Percentiles rank a stretch among this genome's conserved stretches.
phyloP scores from a whole-genome alignment of 768 basidiomycete genomes.

The Collybia sordida region DNA sequence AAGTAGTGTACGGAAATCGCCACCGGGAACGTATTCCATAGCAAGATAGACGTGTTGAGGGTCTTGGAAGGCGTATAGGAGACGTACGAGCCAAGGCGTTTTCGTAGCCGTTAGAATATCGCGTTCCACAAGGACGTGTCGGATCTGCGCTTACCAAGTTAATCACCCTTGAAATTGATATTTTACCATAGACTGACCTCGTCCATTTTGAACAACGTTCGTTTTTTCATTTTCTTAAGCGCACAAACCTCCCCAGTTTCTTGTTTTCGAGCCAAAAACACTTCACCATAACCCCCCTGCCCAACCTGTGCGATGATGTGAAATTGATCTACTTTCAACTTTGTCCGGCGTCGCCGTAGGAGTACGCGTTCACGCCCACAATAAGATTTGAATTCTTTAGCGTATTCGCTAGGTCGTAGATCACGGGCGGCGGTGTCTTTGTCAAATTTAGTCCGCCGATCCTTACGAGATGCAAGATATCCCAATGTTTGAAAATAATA shows the following conservation, averaged over 20 bases:
- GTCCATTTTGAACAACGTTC: conserved; percentile 96
- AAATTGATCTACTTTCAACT: conserved; percentile 91
- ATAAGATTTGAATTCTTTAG: conserved; percentile 89
- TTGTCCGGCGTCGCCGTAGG: conserved; percentile 89
- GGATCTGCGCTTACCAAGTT: conserved; percentile 54
- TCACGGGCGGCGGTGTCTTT: conserved; percentile 73
- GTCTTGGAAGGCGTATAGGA: conserved; percentile 98
- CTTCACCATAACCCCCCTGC: conserved; percentile 98
- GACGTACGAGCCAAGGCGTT: conserved; percentile 93
- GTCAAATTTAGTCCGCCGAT: conserved; percentile 82
- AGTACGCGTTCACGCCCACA: conserved; percentile 91
- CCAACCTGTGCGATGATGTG: conserved; percentile 99
- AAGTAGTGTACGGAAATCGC: conserved; percentile 95
- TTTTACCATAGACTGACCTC: conserved; percentile 56
- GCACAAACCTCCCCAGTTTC: conserved; percentile 97
- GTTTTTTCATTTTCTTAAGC: conserved; percentile 95
- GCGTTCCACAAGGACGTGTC: conserved; percentile 97
- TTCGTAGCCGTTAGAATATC: conserved; percentile 98
- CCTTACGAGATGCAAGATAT: conserved; percentile 84
- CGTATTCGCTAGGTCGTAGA: conserved; percentile 53
- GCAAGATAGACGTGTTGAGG: conserved; percentile 88
- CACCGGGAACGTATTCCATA: conserved; percentile 99
- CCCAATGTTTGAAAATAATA: conserved; percentile 97
- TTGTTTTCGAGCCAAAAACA: conserved; percentile 91
- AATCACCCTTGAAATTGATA: not conserved